Evolutionary conservation across 2,329 filamentous ascomycete species (phyloP).

Genomic region (Fusarium sp.): DNA sequence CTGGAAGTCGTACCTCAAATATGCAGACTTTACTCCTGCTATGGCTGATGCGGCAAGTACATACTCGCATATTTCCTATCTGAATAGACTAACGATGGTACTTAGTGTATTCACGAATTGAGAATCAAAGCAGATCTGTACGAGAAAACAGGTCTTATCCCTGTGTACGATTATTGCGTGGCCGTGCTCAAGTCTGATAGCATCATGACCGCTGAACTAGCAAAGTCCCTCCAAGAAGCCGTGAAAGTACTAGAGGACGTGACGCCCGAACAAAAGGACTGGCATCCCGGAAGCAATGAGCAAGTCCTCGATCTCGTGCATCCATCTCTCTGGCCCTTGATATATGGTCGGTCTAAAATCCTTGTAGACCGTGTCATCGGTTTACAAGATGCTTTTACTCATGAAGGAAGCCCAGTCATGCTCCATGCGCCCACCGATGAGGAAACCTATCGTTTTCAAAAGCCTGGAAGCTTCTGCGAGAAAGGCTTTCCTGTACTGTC

Average conservation of each 20-base stretch:
- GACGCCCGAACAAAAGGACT: background rate
- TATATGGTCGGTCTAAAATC: background rate
- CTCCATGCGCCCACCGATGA: background rate
- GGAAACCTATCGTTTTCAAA: background rate
- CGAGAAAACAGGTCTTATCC: background rate
- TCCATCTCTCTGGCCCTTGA: background rate
- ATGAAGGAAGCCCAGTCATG: background rate
- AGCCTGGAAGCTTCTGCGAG: too few species aligned
- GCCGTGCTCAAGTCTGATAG: conserved; percentile 12
- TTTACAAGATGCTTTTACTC: background rate
- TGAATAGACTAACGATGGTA: too few species aligned
- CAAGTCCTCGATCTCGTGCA: conserved; percentile 6
- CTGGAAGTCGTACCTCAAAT: background rate
- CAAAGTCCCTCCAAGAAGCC: background rate
- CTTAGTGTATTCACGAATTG: background rate
- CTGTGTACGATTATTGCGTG: background rate
- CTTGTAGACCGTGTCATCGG: background rate
- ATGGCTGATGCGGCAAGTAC: conserved; percentile 1
- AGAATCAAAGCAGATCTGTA: background rate
- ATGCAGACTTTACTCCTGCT: background rate
- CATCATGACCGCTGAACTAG: background rate
- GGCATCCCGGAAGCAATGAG: conserved; percentile 6
- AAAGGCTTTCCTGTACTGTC: background rate
- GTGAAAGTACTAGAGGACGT: background rate
- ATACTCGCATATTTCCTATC: too few species aligned